Conservation (phyloP, 2,329 filamentous ascomycete genomes). For the Talaromyces sp. region DNA sequence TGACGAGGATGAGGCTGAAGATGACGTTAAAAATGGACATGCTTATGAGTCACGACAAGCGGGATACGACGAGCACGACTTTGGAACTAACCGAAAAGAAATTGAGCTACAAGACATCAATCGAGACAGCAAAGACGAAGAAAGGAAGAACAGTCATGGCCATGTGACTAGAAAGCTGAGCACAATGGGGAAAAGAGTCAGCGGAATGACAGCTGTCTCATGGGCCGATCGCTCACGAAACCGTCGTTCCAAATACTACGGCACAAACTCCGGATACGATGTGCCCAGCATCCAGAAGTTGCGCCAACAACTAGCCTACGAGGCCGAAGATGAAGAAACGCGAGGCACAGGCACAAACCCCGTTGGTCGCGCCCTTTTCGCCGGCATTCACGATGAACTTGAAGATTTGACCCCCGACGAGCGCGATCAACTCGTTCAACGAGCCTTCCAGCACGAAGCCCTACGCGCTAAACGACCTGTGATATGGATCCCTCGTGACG, state of each 20-base stretch:
- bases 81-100: conserved; percentile 26
- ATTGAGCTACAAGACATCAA: conserved; percentile 46
- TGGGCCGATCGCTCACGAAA: conserved; percentile 45
- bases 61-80: not conserved
- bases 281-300: conserved; percentile 33
- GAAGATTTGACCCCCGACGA: conserved; percentile 91
- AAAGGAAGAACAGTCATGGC: not conserved
- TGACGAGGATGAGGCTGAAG: conserved; percentile 53
- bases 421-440: conserved; percentile 76
- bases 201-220: conserved; percentile 25
- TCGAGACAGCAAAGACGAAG: conserved; percentile 20
- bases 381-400: conserved; percentile 84
- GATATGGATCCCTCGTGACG: conserved; percentile 91
- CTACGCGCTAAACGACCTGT: conserved; percentile 79
- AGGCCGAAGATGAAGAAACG: conserved; percentile 66
- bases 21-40: conserved; percentile 40
- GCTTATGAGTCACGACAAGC: conserved; percentile 33
- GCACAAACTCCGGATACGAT: conserved; percentile 31
- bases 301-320: conserved; percentile 42
- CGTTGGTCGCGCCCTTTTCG: conserved; percentile 78
- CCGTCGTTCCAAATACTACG: conserved; percentile 41
- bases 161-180: conserved; percentile 16
- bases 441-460: conserved; percentile 88
- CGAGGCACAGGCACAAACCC: conserved; percentile 56
- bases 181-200: conserved; percentile 23